Conservation (phyloP, 2,329 filamentous ascomycete species). For the Sphaceloma murrayae region DNA sequence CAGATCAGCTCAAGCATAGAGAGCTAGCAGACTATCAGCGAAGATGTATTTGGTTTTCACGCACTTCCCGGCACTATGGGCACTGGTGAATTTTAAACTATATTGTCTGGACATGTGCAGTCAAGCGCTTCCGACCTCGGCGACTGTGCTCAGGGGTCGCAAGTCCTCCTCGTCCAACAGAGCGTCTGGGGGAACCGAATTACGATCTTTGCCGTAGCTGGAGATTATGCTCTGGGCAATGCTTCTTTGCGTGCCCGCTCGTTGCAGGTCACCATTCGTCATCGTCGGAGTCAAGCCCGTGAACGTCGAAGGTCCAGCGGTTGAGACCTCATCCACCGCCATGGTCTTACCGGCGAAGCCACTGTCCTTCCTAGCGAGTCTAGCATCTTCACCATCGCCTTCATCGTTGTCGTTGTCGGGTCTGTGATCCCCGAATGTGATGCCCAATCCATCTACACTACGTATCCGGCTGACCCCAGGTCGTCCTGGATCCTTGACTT, state of each 20-base stretch:
- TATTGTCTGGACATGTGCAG: slow-evolving; percentile 11
- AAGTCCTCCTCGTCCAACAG: slow-evolving; percentile 17
- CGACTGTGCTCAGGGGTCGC: slow-evolving; percentile 12
- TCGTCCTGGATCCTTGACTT: not conserved
- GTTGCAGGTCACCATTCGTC: not conserved
- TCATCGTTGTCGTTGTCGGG: not conserved
- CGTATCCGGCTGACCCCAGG: not conserved
- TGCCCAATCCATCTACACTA: slow-evolving; percentile 7
- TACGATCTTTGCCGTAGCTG: slow-evolving; percentile 23
- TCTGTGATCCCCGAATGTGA: not conserved
- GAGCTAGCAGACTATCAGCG: too few species aligned
- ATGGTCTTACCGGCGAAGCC: too few species aligned
- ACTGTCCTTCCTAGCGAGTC: slow-evolving; percentile 1
- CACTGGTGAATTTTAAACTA: too few species aligned
- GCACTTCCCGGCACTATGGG: too few species aligned
- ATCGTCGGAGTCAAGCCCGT: slow-evolving; percentile 2
- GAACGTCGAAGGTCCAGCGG: too few species aligned
- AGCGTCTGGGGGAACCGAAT: slow-evolving; percentile 13
- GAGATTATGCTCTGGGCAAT: slow-evolving; percentile 28
- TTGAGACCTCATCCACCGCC: too few species aligned
- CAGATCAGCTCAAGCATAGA: too few species aligned
- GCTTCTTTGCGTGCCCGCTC: slow-evolving; percentile 25
- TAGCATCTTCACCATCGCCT: not conserved
- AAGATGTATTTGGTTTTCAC: too few species aligned
- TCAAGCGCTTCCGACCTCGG: slow-evolving; percentile 16